Base-by-base conservation (phyloP, 1,284 basidiomycete species). In the Neotropicomus parvogracilis region DNA sequence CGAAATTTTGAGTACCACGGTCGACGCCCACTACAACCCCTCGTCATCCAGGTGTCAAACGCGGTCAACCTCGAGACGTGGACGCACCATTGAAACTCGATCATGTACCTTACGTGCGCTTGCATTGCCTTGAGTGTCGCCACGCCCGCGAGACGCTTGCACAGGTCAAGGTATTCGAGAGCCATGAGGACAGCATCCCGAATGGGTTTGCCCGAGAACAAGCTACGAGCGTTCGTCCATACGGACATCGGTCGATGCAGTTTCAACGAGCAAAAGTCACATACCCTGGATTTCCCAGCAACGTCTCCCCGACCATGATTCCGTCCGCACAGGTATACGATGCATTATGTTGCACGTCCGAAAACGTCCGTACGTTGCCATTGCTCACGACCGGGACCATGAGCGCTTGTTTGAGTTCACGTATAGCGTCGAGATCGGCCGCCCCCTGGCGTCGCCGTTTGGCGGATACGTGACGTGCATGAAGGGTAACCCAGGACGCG, bases 221-320 rank as follows among this genome's bases (percentile, higher is more conserved):
- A 54, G 55, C 83, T 80, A 29, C 33, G 4, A 20, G 1, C 20
- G 35, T 21, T 20, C 35, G 6, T 37, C 20, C 20, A 14, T 24
- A 33, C 4, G 9, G 9, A n/a, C 21, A 26, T 36, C 32, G 26
- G 16, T 20, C 24, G 24, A 24, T 24, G 24, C 24, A 4, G 24
- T 24, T 24, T 24, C 24, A 24, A 24, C 24, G 24, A 24, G 24
- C 13, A 39, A 33, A 39, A 55, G 17, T 20, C 26, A 60, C 75
- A 28, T 50, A 87, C 85, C 76, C 80, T 27, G 87, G 85, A 64
- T 88, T 85, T 21, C 75, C 79, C 7, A 88, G 67, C 29, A 90
- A 64, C 16, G 78, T 75, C 62, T 90, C 86, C 8, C 84, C 88
- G 3, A 88, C 82, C 87, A 90, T 90, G 50, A 84, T 63, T 8